phyloP scores from a whole-genome alignment of 352 stramenopile species.

The Halophytophthora polymorphica region DNA sequence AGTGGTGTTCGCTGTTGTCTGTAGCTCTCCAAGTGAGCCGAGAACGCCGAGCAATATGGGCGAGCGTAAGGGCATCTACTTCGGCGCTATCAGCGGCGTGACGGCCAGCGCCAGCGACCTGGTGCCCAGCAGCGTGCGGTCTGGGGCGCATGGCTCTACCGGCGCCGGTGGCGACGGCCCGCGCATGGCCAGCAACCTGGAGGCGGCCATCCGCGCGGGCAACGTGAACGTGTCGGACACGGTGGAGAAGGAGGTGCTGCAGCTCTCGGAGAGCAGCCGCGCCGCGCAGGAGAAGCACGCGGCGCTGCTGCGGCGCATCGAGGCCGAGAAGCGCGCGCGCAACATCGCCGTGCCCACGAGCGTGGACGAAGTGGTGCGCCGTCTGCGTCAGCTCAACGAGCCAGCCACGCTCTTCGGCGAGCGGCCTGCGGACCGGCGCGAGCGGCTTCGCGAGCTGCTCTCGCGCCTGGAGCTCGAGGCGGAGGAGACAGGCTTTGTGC shows the following conservation, averaged over 20 bases:
- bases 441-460: constrained; percentile 91
- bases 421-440: constrained; percentile 90
- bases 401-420: constrained; percentile 96
- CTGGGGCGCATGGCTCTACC: constrained; percentile 3
- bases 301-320: constrained; percentile 80
- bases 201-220: constrained; percentile 68
- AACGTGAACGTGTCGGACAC: constrained; percentile 81
- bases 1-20: no score
- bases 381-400: constrained; percentile 88
- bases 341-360: constrained; percentile 93
- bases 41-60: constrained; percentile 49
- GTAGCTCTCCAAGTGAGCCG: no score
- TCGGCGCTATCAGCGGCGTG: constrained; percentile 56
- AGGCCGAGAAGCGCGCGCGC: constrained; percentile 89
- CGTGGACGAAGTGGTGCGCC: constrained; percentile 87
- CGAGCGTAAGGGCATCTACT: constrained; percentile 83
- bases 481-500: constrained; percentile 59
- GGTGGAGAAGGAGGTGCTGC: constrained; percentile 77
- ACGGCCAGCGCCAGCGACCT: constrained; percentile 24
- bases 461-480: constrained; percentile 73
- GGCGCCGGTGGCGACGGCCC: neutral
- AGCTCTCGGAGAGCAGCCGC: constrained; percentile 82
- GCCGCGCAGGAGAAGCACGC: constrained; percentile 87
- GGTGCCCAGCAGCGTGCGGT: constrained; percentile 39
- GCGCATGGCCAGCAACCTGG: constrained; percentile 35